A percentile compares a stretch with the other conserved stretches of the same genome.
These are phyloP conservation scores for Gaeumannomyces tritici DNA, from an alignment of 2,329 filamentous ascomycete species.

Conservation along the genomic window DNA sequence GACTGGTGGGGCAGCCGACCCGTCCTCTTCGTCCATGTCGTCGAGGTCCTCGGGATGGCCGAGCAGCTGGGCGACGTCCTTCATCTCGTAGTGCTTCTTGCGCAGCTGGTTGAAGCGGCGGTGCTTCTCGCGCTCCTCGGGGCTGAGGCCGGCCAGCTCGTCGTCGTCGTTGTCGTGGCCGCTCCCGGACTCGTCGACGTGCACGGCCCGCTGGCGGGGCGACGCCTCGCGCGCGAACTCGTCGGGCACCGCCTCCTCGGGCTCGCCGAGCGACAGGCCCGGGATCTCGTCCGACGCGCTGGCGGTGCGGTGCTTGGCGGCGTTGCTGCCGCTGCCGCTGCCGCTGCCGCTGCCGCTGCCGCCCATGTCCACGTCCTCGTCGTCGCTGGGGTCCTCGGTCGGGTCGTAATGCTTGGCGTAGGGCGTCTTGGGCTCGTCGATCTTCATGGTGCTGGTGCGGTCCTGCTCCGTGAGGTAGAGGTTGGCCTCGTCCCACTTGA, in stretches of 20 bases:
- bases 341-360: conserved; percentile 60
- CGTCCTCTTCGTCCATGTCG: conserved; percentile 32
- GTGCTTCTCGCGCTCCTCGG: conserved; percentile 85
- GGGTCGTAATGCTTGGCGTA: conserved; percentile 91
- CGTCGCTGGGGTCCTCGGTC: conserved; percentile 74
- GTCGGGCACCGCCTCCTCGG: conserved; percentile 62
- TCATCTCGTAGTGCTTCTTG: conserved; percentile 99
- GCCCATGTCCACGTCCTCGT: conserved; percentile 62
- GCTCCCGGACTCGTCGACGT: conserved; percentile 56
- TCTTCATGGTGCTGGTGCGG: conserved; percentile 95
- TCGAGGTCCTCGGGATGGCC: conserved; percentile 63
- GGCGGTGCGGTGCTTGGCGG: conserved; percentile 12
- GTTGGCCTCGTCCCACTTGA: conserved; percentile 99
- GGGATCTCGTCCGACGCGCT: conserved; percentile 69
- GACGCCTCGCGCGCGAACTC: conserved; percentile 25
- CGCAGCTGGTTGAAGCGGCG: conserved; percentile 80
- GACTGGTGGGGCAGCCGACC: conserved; percentile 23
- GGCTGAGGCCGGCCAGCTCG: conserved; percentile 40
- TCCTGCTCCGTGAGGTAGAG: conserved; percentile 96
- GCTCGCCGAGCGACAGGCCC: conserved; percentile 82
- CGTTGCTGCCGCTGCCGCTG: conserved; percentile 10
- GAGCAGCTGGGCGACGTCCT: conserved; percentile 77
- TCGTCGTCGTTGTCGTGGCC: conserved; percentile 50
- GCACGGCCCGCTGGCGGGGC: conserved; percentile 55
- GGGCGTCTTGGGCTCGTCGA: conserved; percentile 95